Evolutionary conservation across 805 yeast species (phyloP), one percentile per base, ranked within the genome.

Genomic region (Ogataea parapolymorpha): DNA sequence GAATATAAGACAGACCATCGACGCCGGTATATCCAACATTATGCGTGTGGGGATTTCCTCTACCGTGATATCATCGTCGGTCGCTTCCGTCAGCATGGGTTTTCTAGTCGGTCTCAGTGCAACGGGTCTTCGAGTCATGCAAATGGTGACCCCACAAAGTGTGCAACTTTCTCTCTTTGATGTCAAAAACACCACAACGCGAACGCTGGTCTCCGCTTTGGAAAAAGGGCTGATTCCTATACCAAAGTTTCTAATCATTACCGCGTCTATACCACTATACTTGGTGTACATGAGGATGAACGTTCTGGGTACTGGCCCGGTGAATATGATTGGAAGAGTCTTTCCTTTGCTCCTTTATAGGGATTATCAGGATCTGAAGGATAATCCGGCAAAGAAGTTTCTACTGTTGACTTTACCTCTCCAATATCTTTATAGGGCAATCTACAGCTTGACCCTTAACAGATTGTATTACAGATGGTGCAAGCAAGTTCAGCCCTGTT

Each of bases 401-500:
- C 16, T 56, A 11, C 36, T 45, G 12, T 33, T 49, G 20, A 37
- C 53, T 4, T 32, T 48, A 6, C 51, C 54, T 3, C 22, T 36
- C 36, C 59, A 48, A 20, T 46, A 36, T 33, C 13, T 44, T 4
- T 58, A 47, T 48, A 54, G 37, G 29, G 17, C 43, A 1, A n/a
- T 31, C 47, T 58, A 46, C 61, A 60, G 37, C 43, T 25, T 47
- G 40, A 39, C 62, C 33, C 31, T 58, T 44, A 68, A 70, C 45
- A 53, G 67, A 29, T 9, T 58, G 3, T 68, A 68, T 47, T 68
- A 65, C 42, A 53, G 54, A 13, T 61, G 65, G 65, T 55, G 61
- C 26, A 51, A 51, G 29, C 45, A 48, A 12, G 54, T 58, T 1
- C 67, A 61, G 37, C 68, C 70, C 1, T 59, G 59, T 40, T 65